Base-by-base conservation (phyloP, 805 yeast species). In the Yarrowia divulgata region DNA sequence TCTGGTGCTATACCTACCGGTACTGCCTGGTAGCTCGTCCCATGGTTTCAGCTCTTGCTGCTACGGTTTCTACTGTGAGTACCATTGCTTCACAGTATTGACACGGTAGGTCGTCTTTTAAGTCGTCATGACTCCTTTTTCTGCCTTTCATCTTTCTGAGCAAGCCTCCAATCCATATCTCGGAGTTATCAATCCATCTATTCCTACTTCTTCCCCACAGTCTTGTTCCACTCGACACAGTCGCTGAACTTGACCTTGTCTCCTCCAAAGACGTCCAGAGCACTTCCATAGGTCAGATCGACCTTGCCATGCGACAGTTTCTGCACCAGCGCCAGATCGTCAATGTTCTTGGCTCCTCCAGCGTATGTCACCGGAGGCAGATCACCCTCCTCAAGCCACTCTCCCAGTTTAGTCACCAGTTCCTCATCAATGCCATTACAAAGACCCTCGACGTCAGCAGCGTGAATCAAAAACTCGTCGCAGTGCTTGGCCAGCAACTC, bases 391-490 rank as follows among this genome's bases (percentile, higher is more conserved):
- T 84, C 85, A 18, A 82, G 78, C 98, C 98, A 95, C 72, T 88
- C 86, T 29, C 92, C 92, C 49, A 95, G 80, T 69, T 84, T 84
- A 35, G 70, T 69, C 6, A 95, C 98, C 52, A 95, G 81, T 18
- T 87, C 85, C 75, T 88, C 88, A 75, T 95, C 99, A 42, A 95
- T 90, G 0, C 99, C 99, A 50, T 87, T 85, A 77, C 99, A 95
- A 18, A 95, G 82, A 0, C 99, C 99, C 79, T 95, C 99, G 3
- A 95, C 98, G 78, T 95, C 99, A 0, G 99, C 99, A 3, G 99
- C 99, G 80, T 95, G 99, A 18, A 95, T 89, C 68, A 95, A 80
- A 75, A 94, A 91, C 79, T 95, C 99, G 72, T 87, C 85, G 74
- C 98, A 91, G 79, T 89, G 91, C 62, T 81, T 69, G 9, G 88